Evolutionary conservation across 257 asterid genomes (phyloP), one percentile per base, ranked within the genome.

Genomic region (Nicotiana paniculata): DNA sequence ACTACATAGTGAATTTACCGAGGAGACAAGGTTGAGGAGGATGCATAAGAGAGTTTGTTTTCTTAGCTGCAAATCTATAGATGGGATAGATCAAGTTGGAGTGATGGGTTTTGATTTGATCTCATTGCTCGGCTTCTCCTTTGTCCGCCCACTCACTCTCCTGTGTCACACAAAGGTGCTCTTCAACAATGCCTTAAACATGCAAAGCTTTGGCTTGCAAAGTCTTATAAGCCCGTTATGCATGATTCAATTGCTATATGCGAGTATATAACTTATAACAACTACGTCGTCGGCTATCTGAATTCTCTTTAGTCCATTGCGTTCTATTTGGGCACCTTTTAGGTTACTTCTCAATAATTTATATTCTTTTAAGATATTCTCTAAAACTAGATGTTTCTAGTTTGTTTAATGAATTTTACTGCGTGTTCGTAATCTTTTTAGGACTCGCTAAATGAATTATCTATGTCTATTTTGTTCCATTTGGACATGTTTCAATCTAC

Each of bases 81-180:
- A 68, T 68, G 21, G 37, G 69, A 87, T 39, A 15, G 87, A 90
- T 66, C 87, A 88, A 57, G 82, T 93, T 83, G 90, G 87, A 48
- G 97, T 93, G 81, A 72, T 81, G 83, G 98, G 93, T 81, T 85
- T 94, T 90, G 97, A 94, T 76, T 83, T 90, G 86, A 91, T 94
- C 80, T 86, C 95, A 6, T 80, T 76, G 91, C 90, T 93, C 6
- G 87, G 4, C 68, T 89, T 66, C 57, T 93, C 87, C 85, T 88
- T 76, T 94, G 97, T 1, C 87, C 97, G 84, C 93, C 97, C 0
- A 83, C 77, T 55, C 65, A 88, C 82, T 94, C 96, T 6, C 83
- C 90, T 51, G 83, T 90, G 84, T 88, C 97, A 5, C 97, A 93
- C 79, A 90, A 91, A 89, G 67, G 86, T 79, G 89, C 97, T 0